A percentile compares a stretch with the other conserved stretches of the same genome.
Evolutionary conservation across 1,284 basidiomycete species (phyloP).

Genomic region (Coriolopsis trogii): DNA sequence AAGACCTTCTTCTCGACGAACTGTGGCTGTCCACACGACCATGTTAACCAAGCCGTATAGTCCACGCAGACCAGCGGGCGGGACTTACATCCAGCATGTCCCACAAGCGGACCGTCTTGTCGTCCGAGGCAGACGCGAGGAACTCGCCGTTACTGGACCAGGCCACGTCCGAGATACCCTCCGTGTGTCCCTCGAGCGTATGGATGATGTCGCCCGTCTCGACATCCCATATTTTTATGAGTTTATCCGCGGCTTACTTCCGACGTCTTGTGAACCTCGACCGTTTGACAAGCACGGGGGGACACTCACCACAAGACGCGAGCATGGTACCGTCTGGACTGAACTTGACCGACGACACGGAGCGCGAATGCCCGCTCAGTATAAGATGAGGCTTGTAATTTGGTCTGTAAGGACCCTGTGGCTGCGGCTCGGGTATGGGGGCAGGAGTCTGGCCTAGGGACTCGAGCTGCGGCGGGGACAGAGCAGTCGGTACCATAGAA

Average conservation of each 20-base stretch:
- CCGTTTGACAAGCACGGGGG: constrained; percentile 5
- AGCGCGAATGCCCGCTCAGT: constrained; percentile 72
- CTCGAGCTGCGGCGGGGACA: constrained; percentile 15
- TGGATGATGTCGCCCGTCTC: constrained; percentile 71
- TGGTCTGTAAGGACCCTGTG: constrained; percentile 28
- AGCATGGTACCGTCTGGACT: constrained; percentile 75
- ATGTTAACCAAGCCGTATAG: no score
- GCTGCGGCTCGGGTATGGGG: constrained; percentile 16
- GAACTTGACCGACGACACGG: constrained; percentile 79
- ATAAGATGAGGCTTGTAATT: constrained; percentile 51
- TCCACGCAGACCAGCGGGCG: not conserved
- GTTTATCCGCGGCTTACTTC: constrained; percentile 77
- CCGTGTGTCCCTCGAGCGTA: constrained; percentile 71
- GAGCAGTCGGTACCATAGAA: constrained; percentile 11
- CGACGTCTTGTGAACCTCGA: constrained; percentile 21
- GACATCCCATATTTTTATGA: constrained; percentile 78
- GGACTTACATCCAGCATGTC: constrained; percentile 50
- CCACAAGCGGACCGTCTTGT: constrained; percentile 86
- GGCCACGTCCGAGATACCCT: constrained; percentile 88
- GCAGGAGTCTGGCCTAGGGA: constrained; percentile 16
- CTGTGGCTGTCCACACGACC: constrained; percentile 37
- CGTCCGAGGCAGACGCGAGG: constrained; percentile 90
- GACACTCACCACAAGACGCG: constrained; percentile 73
- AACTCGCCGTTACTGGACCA: constrained; percentile 84
- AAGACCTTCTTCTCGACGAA: constrained; percentile 63